Evolutionary conservation across 1,139 yeast species (phyloP), one percentile per base, ranked within the genome.

Genomic region (Kluyveromyces sp.): DNA sequence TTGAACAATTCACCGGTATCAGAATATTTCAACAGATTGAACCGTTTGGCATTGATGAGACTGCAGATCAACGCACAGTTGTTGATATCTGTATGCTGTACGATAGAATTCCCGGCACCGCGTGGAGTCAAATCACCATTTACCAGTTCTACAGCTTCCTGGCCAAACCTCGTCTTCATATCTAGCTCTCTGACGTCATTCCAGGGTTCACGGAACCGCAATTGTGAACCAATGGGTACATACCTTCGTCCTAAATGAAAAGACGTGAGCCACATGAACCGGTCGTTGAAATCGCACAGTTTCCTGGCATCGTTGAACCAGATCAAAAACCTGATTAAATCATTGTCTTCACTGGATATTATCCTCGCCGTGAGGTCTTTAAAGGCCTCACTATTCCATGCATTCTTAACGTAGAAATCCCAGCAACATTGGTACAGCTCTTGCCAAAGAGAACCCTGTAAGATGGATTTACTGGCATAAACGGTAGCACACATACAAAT

Each of bases 31-130:
- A 74, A 74, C 1, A 55, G 34, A 2, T 72, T 60, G 9, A 54
- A 45, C 2, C 44, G 15, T 29, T 26, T 42, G 15, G 58, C 49
- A 41, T 58, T 57, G n/a, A 82, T 64, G 31, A 83, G 58, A 0
- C 87, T 72, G 3, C 87, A 80, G 2, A 85, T 86, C 52, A 85
- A 76, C 0, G 94, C 83, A 60, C 95, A 86, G 57, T 85, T 82
- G n/a, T 77, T 71, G 16, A 83, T 63, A 51, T 80, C 85, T 54
- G 80, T 86, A 55, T 71, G 55, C 36, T 66, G 60, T 9, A 55
- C 58, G 3, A 55, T 65, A 34, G 43, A 44, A 46, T 61, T 50
- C 2, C 43, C 61, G 18, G 58, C 54, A 54, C 42, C 31, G 48
- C 28, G 18, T 51, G 22, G 42, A 19, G 30, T 68, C 66, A 61